Percentiles rank a stretch among this genome's conserved stretches.
Evolutionary conservation across 371 early-diverging fungal genomes (phyloP).

Genomic region (Fennellomyces sp.): DNA sequence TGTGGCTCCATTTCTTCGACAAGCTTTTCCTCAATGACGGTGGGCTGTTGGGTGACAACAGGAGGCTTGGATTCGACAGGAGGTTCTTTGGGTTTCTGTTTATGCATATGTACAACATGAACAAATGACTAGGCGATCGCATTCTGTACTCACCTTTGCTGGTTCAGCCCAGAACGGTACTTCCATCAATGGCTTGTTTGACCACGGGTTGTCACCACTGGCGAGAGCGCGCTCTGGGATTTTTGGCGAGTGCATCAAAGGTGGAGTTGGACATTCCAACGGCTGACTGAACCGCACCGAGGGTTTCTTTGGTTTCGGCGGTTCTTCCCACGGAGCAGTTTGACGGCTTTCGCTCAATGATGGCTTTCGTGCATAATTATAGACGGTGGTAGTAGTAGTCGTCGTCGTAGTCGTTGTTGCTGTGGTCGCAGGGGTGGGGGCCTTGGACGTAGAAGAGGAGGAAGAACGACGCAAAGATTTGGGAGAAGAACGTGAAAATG

Average conservation of each 20-base stretch:
- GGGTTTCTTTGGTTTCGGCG: neutral
- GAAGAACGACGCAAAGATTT: neutral
- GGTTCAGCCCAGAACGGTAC: constrained; percentile 22
- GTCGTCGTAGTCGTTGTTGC: neutral
- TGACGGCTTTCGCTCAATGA: neutral
- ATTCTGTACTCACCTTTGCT: neutral
- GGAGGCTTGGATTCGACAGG: neutral
- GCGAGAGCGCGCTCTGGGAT: neutral
- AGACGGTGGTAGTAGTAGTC: neutral
- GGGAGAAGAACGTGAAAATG: neutral
- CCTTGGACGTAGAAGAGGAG: neutral
- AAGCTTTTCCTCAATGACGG: neutral
- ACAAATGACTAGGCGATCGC: too few species aligned
- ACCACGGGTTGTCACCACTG: constrained; percentile 1
- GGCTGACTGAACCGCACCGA: constrained; percentile 1
- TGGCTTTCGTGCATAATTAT: neutral
- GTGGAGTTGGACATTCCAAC: neutral
- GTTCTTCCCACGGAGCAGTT: neutral
- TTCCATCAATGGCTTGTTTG: constrained; percentile 8
- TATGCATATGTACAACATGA: too few species aligned
- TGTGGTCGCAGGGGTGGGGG: neutral
- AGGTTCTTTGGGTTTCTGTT: neutral
- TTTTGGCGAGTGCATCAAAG: neutral
- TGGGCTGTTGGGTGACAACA: too few species aligned
- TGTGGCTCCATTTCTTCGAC: neutral